Percentiles rank a stretch among this genome's conserved stretches.
phyloP scores from a whole-genome alignment of 23 red algal species.

The Gracilaria caudata region DNA sequence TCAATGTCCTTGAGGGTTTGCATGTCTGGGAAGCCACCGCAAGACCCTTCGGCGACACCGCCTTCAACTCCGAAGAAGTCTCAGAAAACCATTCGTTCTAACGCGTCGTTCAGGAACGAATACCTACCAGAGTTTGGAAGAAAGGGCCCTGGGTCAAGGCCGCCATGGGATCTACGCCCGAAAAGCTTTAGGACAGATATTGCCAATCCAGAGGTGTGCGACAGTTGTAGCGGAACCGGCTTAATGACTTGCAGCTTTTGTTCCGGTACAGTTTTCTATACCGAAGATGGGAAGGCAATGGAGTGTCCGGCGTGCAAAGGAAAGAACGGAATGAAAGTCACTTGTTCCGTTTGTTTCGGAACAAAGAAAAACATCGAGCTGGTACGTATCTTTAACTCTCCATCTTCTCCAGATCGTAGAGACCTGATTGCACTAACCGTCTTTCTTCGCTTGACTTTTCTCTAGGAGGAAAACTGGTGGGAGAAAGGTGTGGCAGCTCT shows the following conservation, averaged over 20 bases:
- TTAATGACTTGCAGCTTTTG: constrained; percentile 72
- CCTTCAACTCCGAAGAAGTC: background rate
- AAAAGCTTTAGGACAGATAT: constrained; percentile 35
- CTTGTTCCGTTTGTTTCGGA: constrained; percentile 76
- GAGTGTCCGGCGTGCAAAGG: constrained; percentile 69
- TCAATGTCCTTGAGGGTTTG: background rate
- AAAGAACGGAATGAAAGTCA: constrained; percentile 48
- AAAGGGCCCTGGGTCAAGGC: constrained; percentile 66
- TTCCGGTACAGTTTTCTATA: constrained; percentile 34
- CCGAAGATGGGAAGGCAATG: constrained; percentile 42
- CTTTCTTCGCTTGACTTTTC: background rate
- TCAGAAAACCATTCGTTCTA: constrained; percentile 37
- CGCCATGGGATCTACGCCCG: constrained; percentile 68
- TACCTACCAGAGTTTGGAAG: constrained; percentile 59
- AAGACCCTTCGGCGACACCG: background rate
- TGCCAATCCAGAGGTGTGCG: constrained; percentile 49
- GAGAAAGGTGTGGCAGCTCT: constrained; percentile 49
- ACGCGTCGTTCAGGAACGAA: constrained; percentile 59
- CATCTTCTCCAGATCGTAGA: background rate
- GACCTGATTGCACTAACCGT: background rate
- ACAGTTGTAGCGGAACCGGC: constrained; percentile 73
- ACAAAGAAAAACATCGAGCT: constrained; percentile 69
- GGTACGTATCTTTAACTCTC: constrained; percentile 9
- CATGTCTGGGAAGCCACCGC: constrained; percentile 24
- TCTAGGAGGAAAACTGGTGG: constrained; percentile 60